phyloP scores from a whole-genome alignment of 805 yeast genomes.

The Candida sithepensis region DNA sequence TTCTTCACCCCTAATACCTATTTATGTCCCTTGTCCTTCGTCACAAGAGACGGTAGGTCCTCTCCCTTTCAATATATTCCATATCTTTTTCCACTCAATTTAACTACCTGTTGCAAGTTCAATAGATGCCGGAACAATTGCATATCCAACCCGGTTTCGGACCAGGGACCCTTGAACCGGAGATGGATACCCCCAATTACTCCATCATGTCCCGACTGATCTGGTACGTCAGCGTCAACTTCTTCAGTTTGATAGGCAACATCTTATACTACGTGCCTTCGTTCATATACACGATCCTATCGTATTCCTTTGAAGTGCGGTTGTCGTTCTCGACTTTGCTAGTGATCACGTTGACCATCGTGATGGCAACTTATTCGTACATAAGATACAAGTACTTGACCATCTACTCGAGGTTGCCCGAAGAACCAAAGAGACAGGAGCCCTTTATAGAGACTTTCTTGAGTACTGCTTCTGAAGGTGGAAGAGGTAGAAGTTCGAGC shows the following conservation, averaged over 20 bases:
- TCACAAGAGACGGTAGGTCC: too few species aligned
- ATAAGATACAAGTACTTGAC: constrained; percentile 64
- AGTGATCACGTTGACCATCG: constrained; percentile 28
- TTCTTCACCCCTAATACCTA: too few species aligned
- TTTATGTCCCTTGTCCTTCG: too few species aligned
- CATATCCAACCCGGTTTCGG: too few species aligned
- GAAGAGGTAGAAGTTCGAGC: constrained; percentile 8
- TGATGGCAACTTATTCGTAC: constrained; percentile 39
- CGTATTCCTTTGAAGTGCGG: constrained; percentile 47
- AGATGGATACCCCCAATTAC: background rate
- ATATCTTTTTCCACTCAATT: background rate
- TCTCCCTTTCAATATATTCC: too few species aligned
- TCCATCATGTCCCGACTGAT: constrained; percentile 10
- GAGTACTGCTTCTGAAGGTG: constrained; percentile 32
- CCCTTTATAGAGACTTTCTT: constrained; percentile 46
- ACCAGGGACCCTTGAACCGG: background rate
- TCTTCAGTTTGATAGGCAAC: constrained; percentile 11
- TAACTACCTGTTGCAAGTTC: too few species aligned
- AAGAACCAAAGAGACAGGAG: constrained; percentile 40
- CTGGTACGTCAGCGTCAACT: constrained; percentile 18
- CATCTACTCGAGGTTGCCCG: constrained; percentile 54
- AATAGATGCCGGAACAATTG: too few species aligned
- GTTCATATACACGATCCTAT: constrained; percentile 29
- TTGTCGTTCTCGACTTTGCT: constrained; percentile 47
- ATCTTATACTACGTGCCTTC: constrained; percentile 19